phyloP scores from a whole-genome alignment of 2,329 filamentous ascomycete species.

The Scytalidium lignicola region DNA sequence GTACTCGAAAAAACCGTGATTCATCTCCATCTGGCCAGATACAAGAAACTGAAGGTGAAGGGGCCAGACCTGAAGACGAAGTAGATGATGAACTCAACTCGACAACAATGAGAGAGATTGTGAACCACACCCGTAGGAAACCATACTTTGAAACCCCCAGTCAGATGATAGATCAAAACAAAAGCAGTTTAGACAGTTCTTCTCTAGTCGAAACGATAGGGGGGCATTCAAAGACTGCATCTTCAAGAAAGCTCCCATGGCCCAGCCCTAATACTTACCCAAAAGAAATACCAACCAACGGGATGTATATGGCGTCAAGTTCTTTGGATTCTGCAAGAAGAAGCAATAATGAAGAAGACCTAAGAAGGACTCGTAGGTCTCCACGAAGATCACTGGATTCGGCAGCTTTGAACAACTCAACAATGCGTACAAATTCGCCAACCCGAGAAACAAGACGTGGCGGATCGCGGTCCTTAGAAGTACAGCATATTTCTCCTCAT shows the following conservation, averaged over 20 bases:
- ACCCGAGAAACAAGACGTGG: not conserved
- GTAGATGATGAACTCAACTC: not conserved
- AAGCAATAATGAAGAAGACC: not conserved
- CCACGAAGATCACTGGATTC: no score
- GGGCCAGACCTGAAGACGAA: not conserved
- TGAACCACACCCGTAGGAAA: not conserved
- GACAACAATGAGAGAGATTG: not conserved
- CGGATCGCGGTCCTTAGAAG: not conserved
- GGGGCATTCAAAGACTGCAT: not conserved
- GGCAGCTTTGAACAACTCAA: no score
- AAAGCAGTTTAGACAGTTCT: not conserved
- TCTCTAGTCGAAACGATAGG: not conserved
- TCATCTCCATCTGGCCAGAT: not conserved
- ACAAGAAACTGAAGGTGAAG: not conserved
- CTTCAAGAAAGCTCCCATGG: not conserved
- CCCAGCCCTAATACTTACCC: not conserved
- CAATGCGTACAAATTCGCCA: no score
- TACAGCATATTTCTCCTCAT: not conserved
- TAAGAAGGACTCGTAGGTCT: not conserved
- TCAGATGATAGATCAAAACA: conserved; percentile 4
- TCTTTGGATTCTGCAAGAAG: not conserved
- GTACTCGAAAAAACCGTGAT: not conserved
- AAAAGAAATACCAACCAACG: not conserved
- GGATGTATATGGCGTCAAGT: not conserved
- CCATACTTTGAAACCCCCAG: conserved; percentile 18